Percentiles rank a stretch among this genome's conserved stretches.
Conservation (phyloP, 2,329 filamentous ascomycete genomes). For the Phialophora macrospora region DNA sequence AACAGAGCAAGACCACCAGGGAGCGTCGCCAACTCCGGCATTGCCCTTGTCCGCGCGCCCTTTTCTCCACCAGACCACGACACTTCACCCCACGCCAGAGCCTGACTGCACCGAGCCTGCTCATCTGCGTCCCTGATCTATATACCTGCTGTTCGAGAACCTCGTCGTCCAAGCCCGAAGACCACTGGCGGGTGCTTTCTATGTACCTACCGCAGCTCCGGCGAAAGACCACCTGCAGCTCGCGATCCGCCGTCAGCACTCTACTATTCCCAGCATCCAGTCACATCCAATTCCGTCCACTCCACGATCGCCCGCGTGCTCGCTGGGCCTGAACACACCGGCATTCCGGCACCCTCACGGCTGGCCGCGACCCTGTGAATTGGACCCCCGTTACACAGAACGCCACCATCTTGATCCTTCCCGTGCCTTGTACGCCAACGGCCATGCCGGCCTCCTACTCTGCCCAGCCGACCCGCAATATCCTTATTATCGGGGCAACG, state of each 20-base stretch:
- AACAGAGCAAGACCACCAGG: background rate
- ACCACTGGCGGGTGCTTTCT: slow-evolving; percentile 1
- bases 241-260: slow-evolving; percentile 33
- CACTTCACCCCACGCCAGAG: background rate
- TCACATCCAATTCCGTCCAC: slow-evolving; percentile 12
- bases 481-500: slow-evolving; percentile 61
- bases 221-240: slow-evolving; percentile 23
- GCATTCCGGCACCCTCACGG: background rate
- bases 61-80: slow-evolving; percentile 2
- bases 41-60: background rate
- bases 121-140: background rate
- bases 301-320: background rate
- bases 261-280: slow-evolving; percentile 18
- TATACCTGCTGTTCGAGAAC: background rate
- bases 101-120: background rate
- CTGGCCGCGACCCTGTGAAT: background rate
- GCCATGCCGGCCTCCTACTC: slow-evolving; percentile 35
- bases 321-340: background rate
- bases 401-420: slow-evolving; percentile 17
- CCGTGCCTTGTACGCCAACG: slow-evolving; percentile 7
- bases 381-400: slow-evolving; percentile 9
- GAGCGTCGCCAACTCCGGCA: background rate
- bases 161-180: background rate
- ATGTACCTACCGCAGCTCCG: slow-evolving; percentile 20
- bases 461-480: slow-evolving; percentile 44